A percentile compares a stretch with the other conserved stretches of the same genome.
Evolutionary conservation across 495 filamentous ascomycete genomes (phyloP).

Genomic region (Cetradonia linearis): DNA sequence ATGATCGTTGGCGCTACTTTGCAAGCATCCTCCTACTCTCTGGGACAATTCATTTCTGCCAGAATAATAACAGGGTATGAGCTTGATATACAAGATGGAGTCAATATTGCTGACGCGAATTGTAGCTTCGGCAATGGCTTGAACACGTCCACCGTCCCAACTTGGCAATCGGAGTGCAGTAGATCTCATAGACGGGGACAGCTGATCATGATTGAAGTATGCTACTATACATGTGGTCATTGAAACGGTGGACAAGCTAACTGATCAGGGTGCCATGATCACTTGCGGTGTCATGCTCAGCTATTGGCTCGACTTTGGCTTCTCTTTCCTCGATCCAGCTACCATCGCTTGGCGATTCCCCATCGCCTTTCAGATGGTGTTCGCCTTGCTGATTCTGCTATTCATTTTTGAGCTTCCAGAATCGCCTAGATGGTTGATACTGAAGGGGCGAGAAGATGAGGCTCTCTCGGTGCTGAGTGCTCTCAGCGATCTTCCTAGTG

Average conservation of each 20-base stretch:
- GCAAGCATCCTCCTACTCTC: conserved; percentile 48
- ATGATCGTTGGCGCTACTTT: conserved; percentile 60
- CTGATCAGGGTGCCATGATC: conserved; percentile 46
- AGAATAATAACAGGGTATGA: conserved; percentile 57
- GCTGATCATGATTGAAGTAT: conserved; percentile 65
- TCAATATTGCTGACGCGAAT: conserved; percentile 12
- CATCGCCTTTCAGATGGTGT: conserved; percentile 61
- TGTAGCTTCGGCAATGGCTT: conserved; percentile 41
- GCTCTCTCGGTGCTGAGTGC: conserved; percentile 52
- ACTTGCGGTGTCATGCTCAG: conserved; percentile 61
- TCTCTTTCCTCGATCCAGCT: conserved; percentile 53
- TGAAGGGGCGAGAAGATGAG: conserved; percentile 51
- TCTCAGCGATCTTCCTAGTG: conserved; percentile 43
- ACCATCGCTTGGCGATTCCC: conserved; percentile 67
- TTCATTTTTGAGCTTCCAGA: conserved; percentile 60
- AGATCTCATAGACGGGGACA: conserved; percentile 64
- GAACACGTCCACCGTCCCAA: conserved; percentile 59
- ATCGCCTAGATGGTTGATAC: conserved; percentile 64
- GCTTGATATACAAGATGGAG: conserved; percentile 38
- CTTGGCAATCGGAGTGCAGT: conserved; percentile 71
- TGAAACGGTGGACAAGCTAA: neutral
- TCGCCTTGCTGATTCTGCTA: conserved; percentile 49
- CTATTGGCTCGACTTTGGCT: conserved; percentile 68
- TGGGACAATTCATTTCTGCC: conserved; percentile 56
- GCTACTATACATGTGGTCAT: neutral